Evolutionary conservation across 352 stramenopile genomes (phyloP).

Genomic region (Globisporangium spiculum): DNA sequence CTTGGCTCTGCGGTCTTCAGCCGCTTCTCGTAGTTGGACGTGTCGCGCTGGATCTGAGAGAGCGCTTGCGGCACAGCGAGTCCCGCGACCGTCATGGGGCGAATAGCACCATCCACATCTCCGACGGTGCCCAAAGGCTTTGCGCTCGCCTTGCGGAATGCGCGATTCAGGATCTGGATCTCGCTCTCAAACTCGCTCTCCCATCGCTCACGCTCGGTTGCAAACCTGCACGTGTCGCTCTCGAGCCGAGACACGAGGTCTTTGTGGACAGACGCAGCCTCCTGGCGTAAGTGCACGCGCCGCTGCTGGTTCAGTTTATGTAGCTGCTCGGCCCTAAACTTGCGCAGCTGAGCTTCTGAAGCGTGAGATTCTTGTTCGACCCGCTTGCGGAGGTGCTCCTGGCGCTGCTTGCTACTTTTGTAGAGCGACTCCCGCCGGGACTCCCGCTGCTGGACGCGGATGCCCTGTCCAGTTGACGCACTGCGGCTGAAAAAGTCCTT

Average conservation of each 20-base stretch:
- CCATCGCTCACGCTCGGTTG: constrained; percentile 40
- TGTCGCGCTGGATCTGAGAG: constrained; percentile 42
- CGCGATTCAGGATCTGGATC: constrained; percentile 37
- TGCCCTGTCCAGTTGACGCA: constrained; percentile 30
- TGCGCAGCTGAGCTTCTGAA: constrained; percentile 21
- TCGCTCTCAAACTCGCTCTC: constrained; percentile 51
- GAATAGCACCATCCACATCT: neutral
- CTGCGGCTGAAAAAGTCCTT: constrained; percentile 62
- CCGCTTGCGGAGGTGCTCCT: constrained; percentile 41
- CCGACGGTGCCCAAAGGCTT: constrained; percentile 10
- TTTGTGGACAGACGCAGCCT: constrained; percentile 27
- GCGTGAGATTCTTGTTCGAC: constrained; percentile 22
- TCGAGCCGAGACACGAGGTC: constrained; percentile 21
- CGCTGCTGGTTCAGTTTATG: constrained; percentile 40
- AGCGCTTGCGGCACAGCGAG: constrained; percentile 47
- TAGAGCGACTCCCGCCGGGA: constrained; percentile 42
- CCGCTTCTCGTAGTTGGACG: constrained; percentile 37
- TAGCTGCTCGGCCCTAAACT: constrained; percentile 33
- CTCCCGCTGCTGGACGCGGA: constrained; percentile 40
- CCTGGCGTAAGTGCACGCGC: constrained; percentile 31
- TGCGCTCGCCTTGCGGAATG: constrained; percentile 37
- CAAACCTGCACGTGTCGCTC: constrained; percentile 25
- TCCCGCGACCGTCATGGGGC: constrained; percentile 54
- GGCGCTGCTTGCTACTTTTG: constrained; percentile 36
- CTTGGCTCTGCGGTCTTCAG: constrained; percentile 39